phyloP scores from a whole-genome alignment of 345 rosid species.

The Acer negundo region DNA sequence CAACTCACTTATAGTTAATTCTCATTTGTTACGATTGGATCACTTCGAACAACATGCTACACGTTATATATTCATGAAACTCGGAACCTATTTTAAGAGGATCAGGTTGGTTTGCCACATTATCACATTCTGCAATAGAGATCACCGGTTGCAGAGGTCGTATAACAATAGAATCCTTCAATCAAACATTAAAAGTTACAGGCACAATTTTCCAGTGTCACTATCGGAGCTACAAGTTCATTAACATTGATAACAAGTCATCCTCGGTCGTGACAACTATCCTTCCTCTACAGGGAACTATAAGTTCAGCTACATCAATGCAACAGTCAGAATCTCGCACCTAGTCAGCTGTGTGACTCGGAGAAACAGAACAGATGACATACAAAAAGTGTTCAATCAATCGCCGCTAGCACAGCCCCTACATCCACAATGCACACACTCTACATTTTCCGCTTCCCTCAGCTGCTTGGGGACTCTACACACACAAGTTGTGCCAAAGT shows the following conservation, averaged over 20 bases:
- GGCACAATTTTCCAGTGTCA: background rate
- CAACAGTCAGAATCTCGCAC: background rate
- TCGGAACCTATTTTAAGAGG: too few species aligned
- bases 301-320: background rate
- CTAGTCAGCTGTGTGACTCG: background rate
- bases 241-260: background rate
- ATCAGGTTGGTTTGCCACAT: too few species aligned
- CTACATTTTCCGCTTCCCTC: slow-evolving; percentile 82
- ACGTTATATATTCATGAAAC: background rate
- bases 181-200: background rate
- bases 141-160: too few species aligned
- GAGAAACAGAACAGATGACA: background rate
- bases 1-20: background rate
- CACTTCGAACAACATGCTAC: background rate
- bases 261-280: background rate
- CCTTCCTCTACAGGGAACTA: background rate
- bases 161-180: too few species aligned
- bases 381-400: slow-evolving; percentile 24
- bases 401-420: slow-evolving; percentile 85
- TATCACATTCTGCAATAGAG: too few species aligned
- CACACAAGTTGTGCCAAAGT: slow-evolving; percentile 79
- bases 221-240: background rate
- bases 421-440: slow-evolving; percentile 86
- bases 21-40: background rate
- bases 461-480: slow-evolving; percentile 77